A percentile compares a stretch with the other conserved stretches of the same genome.
phyloP scores from a whole-genome alignment of 192 early-diverging fungal genomes.

The Linnemannia zychae region DNA sequence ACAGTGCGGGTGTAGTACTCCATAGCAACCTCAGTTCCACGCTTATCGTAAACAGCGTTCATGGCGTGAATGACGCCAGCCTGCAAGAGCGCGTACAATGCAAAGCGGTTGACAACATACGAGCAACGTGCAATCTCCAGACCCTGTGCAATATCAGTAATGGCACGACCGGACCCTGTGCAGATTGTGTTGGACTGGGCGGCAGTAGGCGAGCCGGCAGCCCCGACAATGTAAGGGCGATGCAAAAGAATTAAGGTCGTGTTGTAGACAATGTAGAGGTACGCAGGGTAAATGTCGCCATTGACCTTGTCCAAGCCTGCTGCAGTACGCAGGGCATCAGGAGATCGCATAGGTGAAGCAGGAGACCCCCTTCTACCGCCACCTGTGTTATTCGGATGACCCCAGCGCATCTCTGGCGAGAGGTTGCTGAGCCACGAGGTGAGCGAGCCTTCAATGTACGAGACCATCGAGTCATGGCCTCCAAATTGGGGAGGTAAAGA shows the following conservation, averaged over 20 bases:
- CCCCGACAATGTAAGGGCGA: constrained; percentile 64
- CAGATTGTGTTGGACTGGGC: constrained; percentile 56
- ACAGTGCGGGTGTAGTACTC: constrained; percentile 48
- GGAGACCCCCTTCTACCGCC: constrained; percentile 21
- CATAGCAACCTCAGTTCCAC: constrained; percentile 46
- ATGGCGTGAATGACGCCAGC: constrained; percentile 51
- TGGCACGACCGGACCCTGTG: constrained; percentile 46
- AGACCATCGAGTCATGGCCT: constrained; percentile 52
- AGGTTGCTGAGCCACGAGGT: constrained; percentile 54
- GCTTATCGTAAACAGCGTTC: constrained; percentile 48
- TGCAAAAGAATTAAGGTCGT: constrained; percentile 62
- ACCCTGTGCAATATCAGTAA: constrained; percentile 50
- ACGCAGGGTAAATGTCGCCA: constrained; percentile 47
- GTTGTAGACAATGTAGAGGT: constrained; percentile 57
- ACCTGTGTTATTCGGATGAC: constrained; percentile 18
- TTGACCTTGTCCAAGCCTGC: constrained; percentile 12
- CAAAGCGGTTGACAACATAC: constrained; percentile 45
- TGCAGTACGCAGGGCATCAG: not conserved
- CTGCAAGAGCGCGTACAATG: constrained; percentile 51
- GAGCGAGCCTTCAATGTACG: constrained; percentile 51
- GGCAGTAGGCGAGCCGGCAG: constrained; percentile 46
- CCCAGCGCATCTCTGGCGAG: constrained; percentile 51
- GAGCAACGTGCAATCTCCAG: constrained; percentile 39
- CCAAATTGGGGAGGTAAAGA: constrained; percentile 52
- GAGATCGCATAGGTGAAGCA: constrained; percentile 22